Conservation (phyloP, 208 protist genomes). For the Histomonas meleagridis region DNA sequence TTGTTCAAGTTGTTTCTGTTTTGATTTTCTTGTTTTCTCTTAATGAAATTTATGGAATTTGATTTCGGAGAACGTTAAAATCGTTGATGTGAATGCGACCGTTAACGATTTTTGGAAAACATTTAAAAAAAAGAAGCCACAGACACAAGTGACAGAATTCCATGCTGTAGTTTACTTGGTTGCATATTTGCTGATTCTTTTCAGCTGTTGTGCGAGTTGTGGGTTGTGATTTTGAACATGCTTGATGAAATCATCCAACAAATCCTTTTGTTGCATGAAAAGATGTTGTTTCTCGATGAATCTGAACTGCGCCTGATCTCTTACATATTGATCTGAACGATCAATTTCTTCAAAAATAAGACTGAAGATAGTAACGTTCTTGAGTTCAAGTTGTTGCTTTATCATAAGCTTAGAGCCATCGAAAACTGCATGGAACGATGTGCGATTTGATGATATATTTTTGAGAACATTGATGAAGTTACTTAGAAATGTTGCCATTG, state of each 20-base stretch:
- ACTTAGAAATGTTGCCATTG: neutral
- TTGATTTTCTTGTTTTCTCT: too few relatives aligned
- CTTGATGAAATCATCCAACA: neutral
- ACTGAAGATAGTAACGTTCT: neutral
- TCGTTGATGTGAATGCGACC: too few relatives aligned
- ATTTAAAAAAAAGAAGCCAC: too few relatives aligned
- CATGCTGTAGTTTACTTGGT: too few relatives aligned
- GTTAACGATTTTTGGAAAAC: too few relatives aligned
- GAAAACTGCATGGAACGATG: neutral
- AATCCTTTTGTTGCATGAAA: neutral
- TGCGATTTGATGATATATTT: neutral
- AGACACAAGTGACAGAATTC: too few relatives aligned
- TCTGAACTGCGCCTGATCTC: neutral
- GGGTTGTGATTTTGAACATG: neutral
- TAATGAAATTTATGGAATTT: too few relatives aligned
- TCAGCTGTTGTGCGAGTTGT: neutral
- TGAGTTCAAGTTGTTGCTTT: constrained; percentile 10
- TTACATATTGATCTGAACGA: neutral
- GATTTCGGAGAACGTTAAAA: too few relatives aligned
- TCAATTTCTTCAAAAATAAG: neutral
- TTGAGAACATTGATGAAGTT: neutral
- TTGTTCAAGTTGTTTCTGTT: too few relatives aligned
- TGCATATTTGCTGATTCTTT: too few relatives aligned
- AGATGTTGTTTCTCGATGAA: neutral
- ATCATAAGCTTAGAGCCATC: neutral